A percentile compares a stretch with the other conserved stretches of the same genome.
Evolutionary conservation across 2,329 filamentous ascomycete genomes (phyloP).

Genomic region (Akanthomyces lecanii): DNA sequence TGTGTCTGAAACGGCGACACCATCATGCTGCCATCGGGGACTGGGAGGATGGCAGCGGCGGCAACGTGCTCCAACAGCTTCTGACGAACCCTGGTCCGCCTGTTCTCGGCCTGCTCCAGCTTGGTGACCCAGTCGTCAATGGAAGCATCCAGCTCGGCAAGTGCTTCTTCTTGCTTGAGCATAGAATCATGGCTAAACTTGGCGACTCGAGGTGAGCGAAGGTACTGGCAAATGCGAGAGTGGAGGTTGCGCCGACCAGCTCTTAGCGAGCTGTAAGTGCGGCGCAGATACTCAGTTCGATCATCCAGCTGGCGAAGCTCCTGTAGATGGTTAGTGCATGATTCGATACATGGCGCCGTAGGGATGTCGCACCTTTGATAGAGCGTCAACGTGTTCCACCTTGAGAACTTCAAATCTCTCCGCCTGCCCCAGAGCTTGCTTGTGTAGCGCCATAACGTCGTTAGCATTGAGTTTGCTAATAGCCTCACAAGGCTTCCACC

Average conservation of each 20-base stretch:
- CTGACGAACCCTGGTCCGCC: constrained; percentile 69
- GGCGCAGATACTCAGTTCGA: constrained; percentile 71
- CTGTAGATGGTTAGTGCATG: constrained; percentile 23
- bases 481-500: constrained; percentile 52
- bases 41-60: constrained; percentile 56
- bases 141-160: constrained; percentile 69
- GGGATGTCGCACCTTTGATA: constrained; percentile 54
- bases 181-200: constrained; percentile 72
- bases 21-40: constrained; percentile 27
- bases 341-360: not conserved
- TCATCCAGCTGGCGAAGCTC: constrained; percentile 75
- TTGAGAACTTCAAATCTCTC: constrained; percentile 61
- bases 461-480: constrained; percentile 40
- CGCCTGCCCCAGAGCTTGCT: constrained; percentile 59
- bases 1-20: constrained; percentile 41
- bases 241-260: constrained; percentile 74
- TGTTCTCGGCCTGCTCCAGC: constrained; percentile 75
- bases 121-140: constrained; percentile 80
- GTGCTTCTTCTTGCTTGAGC: constrained; percentile 74
- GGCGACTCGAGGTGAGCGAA: constrained; percentile 65
- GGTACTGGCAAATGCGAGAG: constrained; percentile 70
- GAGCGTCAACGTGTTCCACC: constrained; percentile 57
- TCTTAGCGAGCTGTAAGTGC: constrained; percentile 69
- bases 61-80: constrained; percentile 80
- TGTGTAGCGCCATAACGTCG: constrained; percentile 51